Conservation (phyloP, 257 asterid species). For the Vinca minor region DNA sequence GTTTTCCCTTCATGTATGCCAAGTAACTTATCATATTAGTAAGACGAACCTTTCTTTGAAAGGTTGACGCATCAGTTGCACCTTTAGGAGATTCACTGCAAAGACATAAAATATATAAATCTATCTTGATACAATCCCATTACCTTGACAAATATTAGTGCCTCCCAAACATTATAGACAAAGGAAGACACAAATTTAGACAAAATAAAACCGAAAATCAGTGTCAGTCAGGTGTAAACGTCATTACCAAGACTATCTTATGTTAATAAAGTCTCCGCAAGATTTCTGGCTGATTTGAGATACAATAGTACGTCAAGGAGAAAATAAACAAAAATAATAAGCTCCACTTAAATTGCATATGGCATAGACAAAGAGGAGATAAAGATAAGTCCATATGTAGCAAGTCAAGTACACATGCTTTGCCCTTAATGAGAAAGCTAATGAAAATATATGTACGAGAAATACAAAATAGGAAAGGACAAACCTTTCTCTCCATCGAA, state of each 20-base stretch:
- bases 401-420: background rate
- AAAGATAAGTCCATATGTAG: background rate
- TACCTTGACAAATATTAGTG: background rate
- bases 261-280: background rate
- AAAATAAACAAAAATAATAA: too few species aligned
- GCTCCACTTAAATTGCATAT: background rate
- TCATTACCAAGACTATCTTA: background rate
- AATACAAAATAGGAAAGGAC: constrained; percentile 7
- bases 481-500: constrained; percentile 95
- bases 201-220: too few species aligned
- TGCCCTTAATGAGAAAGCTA: background rate
- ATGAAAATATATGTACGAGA: background rate
- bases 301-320: too few species aligned
- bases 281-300: background rate
- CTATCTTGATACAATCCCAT: background rate
- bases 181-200: background rate
- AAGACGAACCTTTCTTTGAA: constrained; percentile 88
- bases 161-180: background rate
- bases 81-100: constrained; percentile 99
- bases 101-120: constrained; percentile 10
- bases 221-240: too few species aligned
- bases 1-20: too few species aligned
- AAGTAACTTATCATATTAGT: constrained; percentile 6
- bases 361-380: background rate
- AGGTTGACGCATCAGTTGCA: constrained; percentile 93